Base-by-base conservation (phyloP, 805 yeast genomes). In the Ogataea siamensis region DNA sequence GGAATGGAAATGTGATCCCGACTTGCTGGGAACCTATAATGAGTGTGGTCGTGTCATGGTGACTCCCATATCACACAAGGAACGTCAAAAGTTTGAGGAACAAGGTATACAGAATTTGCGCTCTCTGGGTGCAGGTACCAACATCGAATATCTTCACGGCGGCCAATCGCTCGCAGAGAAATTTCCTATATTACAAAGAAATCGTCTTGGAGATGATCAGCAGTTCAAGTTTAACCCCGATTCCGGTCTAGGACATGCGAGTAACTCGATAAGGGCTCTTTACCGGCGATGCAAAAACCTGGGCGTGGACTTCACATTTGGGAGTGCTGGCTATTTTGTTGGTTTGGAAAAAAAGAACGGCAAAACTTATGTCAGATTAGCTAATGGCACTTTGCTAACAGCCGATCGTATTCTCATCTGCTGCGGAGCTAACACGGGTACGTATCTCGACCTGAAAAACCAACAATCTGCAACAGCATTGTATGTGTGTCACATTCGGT, bases 21-120 rank as follows among this genome's bases (percentile, higher is more conserved):
- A 60, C 5, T 67, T 49, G 33, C 49, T 56, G 21, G 63, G 55
- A 1, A 46, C 52, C 2, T 71, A 64, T 43, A 57, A 57, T 32
- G 64, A 68, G 38, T 64, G 70, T 50, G 76, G 76, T 2, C 55
- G 75, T 42, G 44, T 70, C 4, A 55, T 67, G 43, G 43, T 70
- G n/a, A 61, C 68, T 2, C 69, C 69, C 5, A 46, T 46, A 11
- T 33, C 44, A 17, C 54, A 53, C 21, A 50, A 50, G 7, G 67
- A 63, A n/a, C 51, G 76, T 31, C 51, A 51, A 24, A 52, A 60
- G 21, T 71, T 64, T 43, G 76, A 72, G 33, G 36, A 45, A 15
- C 44, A 48, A 27, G 68, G 72, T 8, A 51, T 65, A 34, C 60
- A 60, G 6, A 63, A 63, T 24, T 51, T 71, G 43, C 45, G 49